Evolutionary conservation across 2,329 filamentous ascomycete species (phyloP), one percentile per base, ranked within the genome.

Genomic region (Ceratocystis variospora): DNA sequence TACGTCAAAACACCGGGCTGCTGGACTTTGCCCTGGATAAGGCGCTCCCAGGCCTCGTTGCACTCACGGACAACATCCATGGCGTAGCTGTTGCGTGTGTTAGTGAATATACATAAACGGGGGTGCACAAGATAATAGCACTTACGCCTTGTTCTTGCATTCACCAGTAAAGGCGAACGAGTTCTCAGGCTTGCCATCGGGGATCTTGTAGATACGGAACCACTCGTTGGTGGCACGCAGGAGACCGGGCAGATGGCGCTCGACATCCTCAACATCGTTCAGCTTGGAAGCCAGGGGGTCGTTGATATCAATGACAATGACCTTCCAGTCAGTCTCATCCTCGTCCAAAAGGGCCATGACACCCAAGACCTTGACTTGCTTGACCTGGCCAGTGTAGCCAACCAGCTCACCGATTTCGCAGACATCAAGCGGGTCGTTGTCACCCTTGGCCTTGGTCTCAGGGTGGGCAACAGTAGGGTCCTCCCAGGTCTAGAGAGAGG

Each of bases 181-280:
- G 87, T 99, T 99, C 88, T 99, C 94, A 74, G 93, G 92, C 91
- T 99, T 99, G 83, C 94, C 94, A 76, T 99, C 94, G 76, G 94
- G 94, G 80, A 99, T 99, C 85, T 99, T 99, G 88, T 99, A 99
- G 86, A 99, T 99, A 79, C 94, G 91, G 91, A 99, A 99, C 94
- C 94, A 99, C 83, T 99, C 94, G 76, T 99, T 99, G 76, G 93
- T 97, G 76, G 94, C 94, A 72, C 94, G 89, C 77, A 99, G 85
- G 68, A 99, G 90, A 73, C 94, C 94, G 69, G 94, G 94, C 68
- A 99, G 87, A 82, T 97, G 94, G 76, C 93, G 88, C 85, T 99
- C 94, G 72, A 99, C 94, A 76, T 99, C 94, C 85, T 97, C 94
- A 70, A 97, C 87, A 77, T 97, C 93, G 81, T 99, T 93, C 76